A percentile compares a stretch with the other conserved stretches of the same genome.
These are phyloP conservation scores for Fusarium sp. DNA, from an alignment of 2,329 filamentous ascomycete species.

Conservation along the genomic window DNA sequence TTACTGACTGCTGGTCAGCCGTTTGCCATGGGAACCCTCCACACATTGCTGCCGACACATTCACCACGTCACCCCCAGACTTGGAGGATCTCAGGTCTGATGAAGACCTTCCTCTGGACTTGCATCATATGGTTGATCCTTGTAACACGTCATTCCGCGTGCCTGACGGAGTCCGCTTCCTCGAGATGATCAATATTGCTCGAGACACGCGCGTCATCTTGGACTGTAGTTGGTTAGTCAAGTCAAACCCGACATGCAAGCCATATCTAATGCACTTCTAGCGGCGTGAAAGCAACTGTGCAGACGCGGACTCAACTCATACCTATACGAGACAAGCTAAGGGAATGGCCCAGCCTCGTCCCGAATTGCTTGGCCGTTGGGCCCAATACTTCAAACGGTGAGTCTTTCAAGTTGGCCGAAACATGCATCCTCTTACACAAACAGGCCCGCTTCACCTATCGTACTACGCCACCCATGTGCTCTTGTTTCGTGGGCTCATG, in stretches of 20 bases:
- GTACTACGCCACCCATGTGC: slow-evolving; percentile 56
- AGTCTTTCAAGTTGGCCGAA: not conserved
- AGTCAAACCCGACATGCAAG: not conserved
- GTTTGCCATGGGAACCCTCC: slow-evolving; percentile 61
- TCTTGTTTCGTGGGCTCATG: slow-evolving; percentile 59
- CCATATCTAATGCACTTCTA: slow-evolving; percentile 16
- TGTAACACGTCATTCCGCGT: slow-evolving; percentile 48
- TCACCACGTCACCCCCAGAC: slow-evolving; percentile 52
- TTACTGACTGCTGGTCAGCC: slow-evolving; percentile 59
- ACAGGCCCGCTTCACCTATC: slow-evolving; percentile 55
- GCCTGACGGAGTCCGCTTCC: slow-evolving; percentile 53
- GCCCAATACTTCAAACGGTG: slow-evolving; percentile 35
- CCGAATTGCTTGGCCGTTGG: slow-evolving; percentile 47
- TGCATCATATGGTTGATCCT: slow-evolving; percentile 51
- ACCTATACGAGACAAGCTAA: slow-evolving; percentile 45
- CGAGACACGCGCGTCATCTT: slow-evolving; percentile 48
- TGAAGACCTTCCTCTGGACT: slow-evolving; percentile 54
- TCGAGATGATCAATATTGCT: slow-evolving; percentile 50
- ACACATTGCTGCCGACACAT: slow-evolving; percentile 55
- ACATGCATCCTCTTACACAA: slow-evolving; percentile 14
- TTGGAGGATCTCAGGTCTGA: slow-evolving; percentile 58
- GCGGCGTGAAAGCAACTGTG: slow-evolving; percentile 24
- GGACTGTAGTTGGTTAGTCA: slow-evolving; percentile 50
- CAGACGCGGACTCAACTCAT: slow-evolving; percentile 39
- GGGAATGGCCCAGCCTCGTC: slow-evolving; percentile 52